These are phyloP conservation scores for Phylloboletellus chloephorus DNA, from an alignment of 1,284 basidiomycete genomes.

Conservation along the genomic window DNA sequence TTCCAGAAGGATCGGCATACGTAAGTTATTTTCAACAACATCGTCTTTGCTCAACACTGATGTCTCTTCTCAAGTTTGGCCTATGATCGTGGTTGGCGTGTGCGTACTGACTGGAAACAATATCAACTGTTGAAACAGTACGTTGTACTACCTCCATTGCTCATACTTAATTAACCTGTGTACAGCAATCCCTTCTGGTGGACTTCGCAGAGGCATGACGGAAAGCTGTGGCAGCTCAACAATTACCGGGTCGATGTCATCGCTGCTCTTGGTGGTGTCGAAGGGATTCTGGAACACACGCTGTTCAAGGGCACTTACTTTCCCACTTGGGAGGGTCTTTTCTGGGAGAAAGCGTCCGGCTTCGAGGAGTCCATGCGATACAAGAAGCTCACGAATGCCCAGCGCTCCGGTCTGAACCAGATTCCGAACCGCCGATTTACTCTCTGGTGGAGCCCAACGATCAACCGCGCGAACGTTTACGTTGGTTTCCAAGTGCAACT, in stretches of 20 bases:
- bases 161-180: slow-evolving; percentile 6
- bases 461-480: slow-evolving; percentile 98
- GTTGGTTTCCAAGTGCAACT: slow-evolving; percentile 99
- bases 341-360: slow-evolving; percentile 95
- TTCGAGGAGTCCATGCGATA: slow-evolving; percentile 98
- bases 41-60: slow-evolving; percentile 43
- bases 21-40: slow-evolving; percentile 41
- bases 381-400: slow-evolving; percentile 94
- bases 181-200: slow-evolving; percentile 93
- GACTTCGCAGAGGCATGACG: slow-evolving; percentile 97
- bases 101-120: slow-evolving; percentile 95
- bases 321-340: slow-evolving; percentile 88
- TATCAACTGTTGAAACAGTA: slow-evolving; percentile 91
- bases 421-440: slow-evolving; percentile 99
- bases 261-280: slow-evolving; percentile 96
- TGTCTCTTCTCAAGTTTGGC: slow-evolving; percentile 65
- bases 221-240: slow-evolving; percentile 97
- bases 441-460: slow-evolving; percentile 98
- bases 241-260: slow-evolving; percentile 99
- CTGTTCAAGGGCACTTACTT: slow-evolving; percentile 97
- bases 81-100: slow-evolving; percentile 97
- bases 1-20: slow-evolving; percentile 99
- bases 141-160: slow-evolving; percentile 24
- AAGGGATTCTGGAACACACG: slow-evolving; percentile 96
- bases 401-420: slow-evolving; percentile 94